phyloP scores from a whole-genome alignment of 345 rosid genomes.

The Populus tremula region DNA sequence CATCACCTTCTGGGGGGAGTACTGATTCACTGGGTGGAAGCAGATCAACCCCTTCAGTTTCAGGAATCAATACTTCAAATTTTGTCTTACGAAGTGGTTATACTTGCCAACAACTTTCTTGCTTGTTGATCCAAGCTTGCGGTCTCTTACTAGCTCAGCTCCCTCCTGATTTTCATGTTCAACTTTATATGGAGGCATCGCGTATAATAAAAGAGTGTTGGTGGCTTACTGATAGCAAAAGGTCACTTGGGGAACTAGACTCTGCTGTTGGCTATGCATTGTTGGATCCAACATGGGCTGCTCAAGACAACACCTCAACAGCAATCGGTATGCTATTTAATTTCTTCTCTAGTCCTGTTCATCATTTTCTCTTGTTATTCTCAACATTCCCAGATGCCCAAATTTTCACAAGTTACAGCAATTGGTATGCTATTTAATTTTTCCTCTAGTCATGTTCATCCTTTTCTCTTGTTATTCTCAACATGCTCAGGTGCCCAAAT shows the following conservation, averaged over 20 bases:
- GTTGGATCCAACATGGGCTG: constrained; percentile 98
- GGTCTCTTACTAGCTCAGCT: constrained; percentile 95
- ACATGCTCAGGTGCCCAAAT: background rate
- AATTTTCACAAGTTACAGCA: constrained; percentile 40
- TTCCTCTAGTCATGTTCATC: background rate
- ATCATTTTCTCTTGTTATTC: background rate
- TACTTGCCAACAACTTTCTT: constrained; percentile 92
- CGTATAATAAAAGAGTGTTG: constrained; percentile 81
- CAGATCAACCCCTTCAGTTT: constrained; percentile 70
- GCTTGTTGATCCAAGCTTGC: constrained; percentile 94
- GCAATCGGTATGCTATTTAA: constrained; percentile 62
- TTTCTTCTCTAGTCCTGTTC: background rate
- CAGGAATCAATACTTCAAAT: constrained; percentile 78
- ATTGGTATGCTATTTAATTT: constrained; percentile 49
- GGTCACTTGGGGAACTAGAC: constrained; percentile 73
- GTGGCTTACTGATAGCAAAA: constrained; percentile 89
- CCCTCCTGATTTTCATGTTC: constrained; percentile 79
- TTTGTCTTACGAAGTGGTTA: constrained; percentile 94
- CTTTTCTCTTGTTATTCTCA: background rate
- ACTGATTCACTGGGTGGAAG: constrained; percentile 86
- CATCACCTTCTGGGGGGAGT: constrained; percentile 96
- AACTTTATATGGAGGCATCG: constrained; percentile 81
- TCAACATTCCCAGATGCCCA: background rate
- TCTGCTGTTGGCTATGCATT: constrained; percentile 93
- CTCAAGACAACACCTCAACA: constrained; percentile 96